Evolutionary conservation across 208 protist genomes (phyloP), one percentile per base, ranked within the genome.

Genomic region (Leishmania lainsoni): DNA sequence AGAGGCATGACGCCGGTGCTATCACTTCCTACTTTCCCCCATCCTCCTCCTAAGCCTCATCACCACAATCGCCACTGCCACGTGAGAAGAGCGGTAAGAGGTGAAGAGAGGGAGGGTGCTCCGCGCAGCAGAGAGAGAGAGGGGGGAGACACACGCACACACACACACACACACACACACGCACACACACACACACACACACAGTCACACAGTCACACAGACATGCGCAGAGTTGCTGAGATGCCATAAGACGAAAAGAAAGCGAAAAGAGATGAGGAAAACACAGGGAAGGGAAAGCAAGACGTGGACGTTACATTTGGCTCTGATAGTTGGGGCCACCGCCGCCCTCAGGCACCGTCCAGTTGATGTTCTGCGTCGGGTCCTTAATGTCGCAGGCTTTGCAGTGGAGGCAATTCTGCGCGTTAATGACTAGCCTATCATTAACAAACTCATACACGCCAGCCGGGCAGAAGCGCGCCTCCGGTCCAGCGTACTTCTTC

Each of bases 331-430:
- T 96, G 20, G 94, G 94, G 45, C 94, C 94, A 76, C 94, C 94
- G 48, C 91, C 86, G 52, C 94, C 97, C 91, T 99, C 98, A 2
- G 99, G 99, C 49, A 98, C 93, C 32, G 85, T 93, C 96, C 97
- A 99, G 81, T 99, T 90, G 76, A 99, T 99, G 84, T 99, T 99
- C 90, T 99, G 97, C 20, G 88, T 97, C 49, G 98, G 98, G 85
- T 99, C 98, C 84, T 99, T 99, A 80, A 99, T 99, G 84, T 99
- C 98, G 87, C 99, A 99, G 22, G 98, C 97, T 91, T 99, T 99
- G 93, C 99, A 99, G 92, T 99, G 99, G 16, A 99, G 88, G 90
- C 99, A 99, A 87, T 99, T 99, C 87, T 99, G 97, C 48, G 98
- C 95, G 87, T 99, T 99, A 76, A 99, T 99, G 56, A 98, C 91